Evolutionary conservation across 2,329 filamentous ascomycete species (phyloP), one percentile per base, ranked within the genome.

Genomic region (Trichoderma sp.): DNA sequence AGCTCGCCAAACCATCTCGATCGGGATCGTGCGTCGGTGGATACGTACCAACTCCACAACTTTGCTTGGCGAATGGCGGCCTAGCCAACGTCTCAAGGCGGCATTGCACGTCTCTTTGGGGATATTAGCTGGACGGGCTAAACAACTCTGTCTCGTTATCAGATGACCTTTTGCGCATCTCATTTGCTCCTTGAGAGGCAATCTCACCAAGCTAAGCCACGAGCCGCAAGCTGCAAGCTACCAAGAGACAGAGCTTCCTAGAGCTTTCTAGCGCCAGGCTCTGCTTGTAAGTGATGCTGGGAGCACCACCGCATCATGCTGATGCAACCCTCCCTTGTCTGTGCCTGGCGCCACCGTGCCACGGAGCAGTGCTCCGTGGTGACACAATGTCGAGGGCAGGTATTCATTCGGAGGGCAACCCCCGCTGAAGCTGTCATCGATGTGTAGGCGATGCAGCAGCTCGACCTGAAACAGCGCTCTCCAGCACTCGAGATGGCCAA

Each of bases 271-370:
- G 54, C 54, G 64, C 30, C 52, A 59, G 43, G 43, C 54, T 66
- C 21, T 59, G 46, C 39, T 37, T 59, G 30, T 34, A 26, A 49
- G 39, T 59, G 64, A 59, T 59, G 60, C 26, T 39, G 30, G 30
- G 28, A 49, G 37, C 37, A 66, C 54, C 52, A 66, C 64, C 52
- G 54, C 64, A 66, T 66, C 64, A 66, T 39, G 26, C 64, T 66
- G 64, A 66, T 66, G 64, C 58, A 66, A 66, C 64, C 64, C 37
- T 56, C 64, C 39, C 54, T 66, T 59, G 52, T 37, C 30, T 34
- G 64, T 66, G 63, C 63, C 63, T 58, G 63, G 63, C 49, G 63
- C 52, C 63, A 56, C 54, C 54, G 54, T 32, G 6, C 16, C 18
- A 58, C 63, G 63, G 63, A 56, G 63, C 37, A 37, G 21, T 49